Evolutionary conservation across 2,329 filamentous ascomycete genomes (phyloP), one percentile per base, ranked within the genome.

Genomic region (Massarina eburnea): DNA sequence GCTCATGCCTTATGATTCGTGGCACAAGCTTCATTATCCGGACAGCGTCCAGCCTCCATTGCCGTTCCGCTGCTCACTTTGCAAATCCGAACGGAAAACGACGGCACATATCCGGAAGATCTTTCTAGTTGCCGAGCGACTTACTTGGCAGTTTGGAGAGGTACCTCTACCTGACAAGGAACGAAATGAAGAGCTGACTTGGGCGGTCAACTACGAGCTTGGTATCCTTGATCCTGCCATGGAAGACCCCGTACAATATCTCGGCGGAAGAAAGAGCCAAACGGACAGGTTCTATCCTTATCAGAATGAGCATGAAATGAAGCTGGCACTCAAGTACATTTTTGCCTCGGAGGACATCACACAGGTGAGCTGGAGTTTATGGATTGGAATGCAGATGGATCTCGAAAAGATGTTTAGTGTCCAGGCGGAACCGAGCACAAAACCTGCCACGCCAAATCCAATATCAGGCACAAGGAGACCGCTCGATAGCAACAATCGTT

Each of bases 161-260:
- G 48, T 59, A 3, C 53, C 57, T 9, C 45, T 27, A 1, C 40
- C 40, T 14, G 56, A 59, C 12, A 56, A 53, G 32, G 49, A 59
- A 26, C 35, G 49, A 32, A 66, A 66, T 24, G 54, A 62, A 39
- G 50, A 61, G 30, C 27, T 59, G 34, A 59, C 55, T 22, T 58
- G 59, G 61, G 52, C 49, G 12, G 55, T 64, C 18, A 66, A 66
- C 42, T 61, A 56, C 39, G 52, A 58, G 38, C 48, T 65, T 1
- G 61, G 62, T 4, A 59, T 66, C 24, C 15, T 57, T 10, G 51
- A 59, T 12, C 55, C 58, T 1, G 54, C 54, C 24, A 43, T 60
- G 10, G 55, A 58, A 22, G 52, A 60, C n/a, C 15, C 48, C 7
- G 50, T 56, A 8, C 45, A 52, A 9, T 36, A 59, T 3, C 48